Evolutionary conservation across 805 yeast genomes (phyloP), one percentile per base, ranked within the genome.

Genomic region (Dipodascus albidus): DNA sequence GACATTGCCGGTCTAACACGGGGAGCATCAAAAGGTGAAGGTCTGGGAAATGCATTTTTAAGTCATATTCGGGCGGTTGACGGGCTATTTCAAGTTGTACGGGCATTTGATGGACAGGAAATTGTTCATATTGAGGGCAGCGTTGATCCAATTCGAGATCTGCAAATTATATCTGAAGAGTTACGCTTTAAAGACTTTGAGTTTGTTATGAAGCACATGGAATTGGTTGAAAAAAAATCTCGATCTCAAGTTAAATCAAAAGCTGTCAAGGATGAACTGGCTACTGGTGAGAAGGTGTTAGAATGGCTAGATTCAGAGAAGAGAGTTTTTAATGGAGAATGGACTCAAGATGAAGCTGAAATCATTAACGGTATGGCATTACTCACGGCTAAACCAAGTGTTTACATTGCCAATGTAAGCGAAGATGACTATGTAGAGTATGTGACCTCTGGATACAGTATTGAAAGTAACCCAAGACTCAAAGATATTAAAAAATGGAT

Each of bases 381-480:
- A 51, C 69, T 89, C 50, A 88, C 96, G 0, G 89, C 96, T 2
- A 89, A 89, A 64, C 96, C 96, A n/a, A 81, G 90, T 1, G 79
- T 88, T 15, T 82, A 83, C 57, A 66, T 89, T 50, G 74, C 87
- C 56, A 89, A 89, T 62, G 82, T 87, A 19, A 82, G 81, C 51
- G 83, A 81, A 59, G 76, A 74, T 49, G 96, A 88, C 64, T 88
- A 77, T 64, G 56, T 49, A 11, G 44, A 38, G n/a, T 38, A 38
- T 38, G 20, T 38, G 4, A 11, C 66, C 78, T 14, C 55, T 59
- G 47, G 59, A 60, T 61, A 72, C 47, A 73, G 27, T 17, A 21
- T 23, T 9, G 31, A 9, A 21, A 27, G 68, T 55, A 4, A 81
- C 82, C 65, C 78, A 78, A 64, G 78, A 79, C 65, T 60, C 74